Evolutionary conservation across 164 flowering plant species (phyloP).

Genomic region (Chimonanthus praecox): DNA sequence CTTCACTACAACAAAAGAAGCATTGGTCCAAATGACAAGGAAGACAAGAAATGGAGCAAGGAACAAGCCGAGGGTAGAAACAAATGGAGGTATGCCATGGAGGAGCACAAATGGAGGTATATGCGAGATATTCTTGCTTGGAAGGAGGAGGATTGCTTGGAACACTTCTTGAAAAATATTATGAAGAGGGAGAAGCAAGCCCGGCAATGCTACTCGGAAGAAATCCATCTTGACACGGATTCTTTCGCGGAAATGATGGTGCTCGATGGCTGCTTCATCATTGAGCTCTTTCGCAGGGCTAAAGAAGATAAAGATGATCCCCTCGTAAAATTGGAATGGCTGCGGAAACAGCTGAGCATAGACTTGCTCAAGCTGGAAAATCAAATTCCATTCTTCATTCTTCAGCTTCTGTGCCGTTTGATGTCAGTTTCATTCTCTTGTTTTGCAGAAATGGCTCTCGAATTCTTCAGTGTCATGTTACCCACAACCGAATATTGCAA

Average conservation of each 20-base stretch:
- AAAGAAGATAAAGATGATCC: background rate
- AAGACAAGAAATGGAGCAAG: too few relatives aligned
- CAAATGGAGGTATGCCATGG: background rate
- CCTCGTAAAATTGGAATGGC: background rate
- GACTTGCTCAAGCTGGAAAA: background rate
- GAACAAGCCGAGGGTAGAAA: too few relatives aligned
- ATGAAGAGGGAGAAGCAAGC: background rate
- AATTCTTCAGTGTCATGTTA: background rate
- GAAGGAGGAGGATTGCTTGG: background rate
- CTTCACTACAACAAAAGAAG: background rate
- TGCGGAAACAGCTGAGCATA: background rate
- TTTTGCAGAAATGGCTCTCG: background rate
- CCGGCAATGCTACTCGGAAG: background rate
- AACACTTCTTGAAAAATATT: background rate
- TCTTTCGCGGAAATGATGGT: constrained; percentile 1
- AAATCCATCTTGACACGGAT: background rate
- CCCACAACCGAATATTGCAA: background rate
- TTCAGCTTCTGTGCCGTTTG: too few relatives aligned
- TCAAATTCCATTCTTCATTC: too few relatives aligned
- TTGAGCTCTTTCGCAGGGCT: background rate
- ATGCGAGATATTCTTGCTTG: background rate
- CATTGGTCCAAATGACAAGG: background rate
- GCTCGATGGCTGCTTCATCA: constrained; percentile 1
- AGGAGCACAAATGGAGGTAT: constrained; percentile 6
- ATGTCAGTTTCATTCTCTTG: too few relatives aligned